Conservation (phyloP, 257 asterid species). For the Solanum gandarillasii region DNA sequence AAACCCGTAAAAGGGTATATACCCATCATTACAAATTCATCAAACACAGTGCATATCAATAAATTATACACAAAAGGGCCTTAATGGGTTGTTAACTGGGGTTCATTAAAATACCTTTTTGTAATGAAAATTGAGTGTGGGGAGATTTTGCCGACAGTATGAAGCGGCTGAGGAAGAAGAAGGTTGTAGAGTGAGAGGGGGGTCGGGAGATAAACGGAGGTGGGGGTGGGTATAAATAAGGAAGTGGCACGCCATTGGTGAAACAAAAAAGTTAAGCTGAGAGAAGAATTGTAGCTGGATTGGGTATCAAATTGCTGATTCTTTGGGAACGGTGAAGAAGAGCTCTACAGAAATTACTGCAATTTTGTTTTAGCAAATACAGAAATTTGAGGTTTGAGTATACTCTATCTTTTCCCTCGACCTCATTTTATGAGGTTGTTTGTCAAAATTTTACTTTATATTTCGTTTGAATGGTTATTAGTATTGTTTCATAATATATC, state of each 20-base stretch:
- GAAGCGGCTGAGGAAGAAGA: slow-evolving; percentile 10
- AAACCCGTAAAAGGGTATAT: background rate
- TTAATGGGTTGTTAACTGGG: background rate
- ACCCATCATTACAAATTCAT: background rate
- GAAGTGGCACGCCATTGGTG: background rate
- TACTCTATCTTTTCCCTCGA: too few relatives aligned
- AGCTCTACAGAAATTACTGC: background rate
- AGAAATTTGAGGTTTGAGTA: background rate
- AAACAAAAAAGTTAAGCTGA: background rate
- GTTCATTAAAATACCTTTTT: background rate
- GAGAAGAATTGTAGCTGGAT: background rate
- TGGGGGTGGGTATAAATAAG: background rate
- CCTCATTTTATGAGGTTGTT: background rate
- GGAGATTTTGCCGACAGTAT: slow-evolving; percentile 15
- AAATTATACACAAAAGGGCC: background rate
- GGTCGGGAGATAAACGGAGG: background rate
- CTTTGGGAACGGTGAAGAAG: background rate
- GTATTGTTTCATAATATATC: background rate
- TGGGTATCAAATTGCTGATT: background rate
- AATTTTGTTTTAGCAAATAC: background rate
- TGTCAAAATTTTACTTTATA: too few relatives aligned
- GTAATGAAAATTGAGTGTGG: slow-evolving; percentile 29
- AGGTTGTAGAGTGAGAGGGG: slow-evolving; percentile 7
- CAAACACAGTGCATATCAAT: background rate
- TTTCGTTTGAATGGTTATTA: too few relatives aligned